A percentile compares a stretch with the other conserved stretches of the same genome.
phyloP scores from a whole-genome alignment of 495 filamentous ascomycete genomes.

The Annulohypoxylon moriforme region DNA sequence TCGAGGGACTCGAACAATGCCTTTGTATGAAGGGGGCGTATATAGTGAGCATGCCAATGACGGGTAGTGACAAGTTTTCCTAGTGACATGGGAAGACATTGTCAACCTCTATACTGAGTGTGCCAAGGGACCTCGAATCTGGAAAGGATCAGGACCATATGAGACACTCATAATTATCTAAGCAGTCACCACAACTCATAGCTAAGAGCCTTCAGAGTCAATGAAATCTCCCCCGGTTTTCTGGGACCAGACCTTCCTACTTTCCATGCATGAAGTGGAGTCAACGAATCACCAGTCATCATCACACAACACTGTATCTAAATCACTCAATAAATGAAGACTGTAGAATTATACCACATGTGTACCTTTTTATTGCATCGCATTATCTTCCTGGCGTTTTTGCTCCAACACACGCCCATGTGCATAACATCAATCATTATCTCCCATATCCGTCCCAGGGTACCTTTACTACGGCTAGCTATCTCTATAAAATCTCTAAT shows the following conservation, averaged over 20 bases:
- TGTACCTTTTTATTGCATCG: constrained; percentile 17
- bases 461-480: background rate
- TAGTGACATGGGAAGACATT: background rate
- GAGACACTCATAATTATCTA: background rate
- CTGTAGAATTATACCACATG: background rate
- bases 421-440: constrained; percentile 19
- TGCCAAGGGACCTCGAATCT: background rate
- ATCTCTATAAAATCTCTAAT: constrained; percentile 20
- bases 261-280: background rate
- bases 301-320: background rate
- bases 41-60: background rate
- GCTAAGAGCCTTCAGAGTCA: background rate
- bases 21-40: no score
- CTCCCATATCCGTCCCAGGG: background rate
- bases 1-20: background rate
- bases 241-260: background rate
- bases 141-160: background rate
- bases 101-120: background rate
- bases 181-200: background rate
- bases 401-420: constrained; percentile 13
- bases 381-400: constrained; percentile 27
- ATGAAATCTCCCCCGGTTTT: background rate
- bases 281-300: background rate
- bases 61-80: background rate
- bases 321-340: background rate